Evolutionary conservation across 495 filamentous ascomycete species (phyloP).

Genomic region (Lophiostoma macrostomum): DNA sequence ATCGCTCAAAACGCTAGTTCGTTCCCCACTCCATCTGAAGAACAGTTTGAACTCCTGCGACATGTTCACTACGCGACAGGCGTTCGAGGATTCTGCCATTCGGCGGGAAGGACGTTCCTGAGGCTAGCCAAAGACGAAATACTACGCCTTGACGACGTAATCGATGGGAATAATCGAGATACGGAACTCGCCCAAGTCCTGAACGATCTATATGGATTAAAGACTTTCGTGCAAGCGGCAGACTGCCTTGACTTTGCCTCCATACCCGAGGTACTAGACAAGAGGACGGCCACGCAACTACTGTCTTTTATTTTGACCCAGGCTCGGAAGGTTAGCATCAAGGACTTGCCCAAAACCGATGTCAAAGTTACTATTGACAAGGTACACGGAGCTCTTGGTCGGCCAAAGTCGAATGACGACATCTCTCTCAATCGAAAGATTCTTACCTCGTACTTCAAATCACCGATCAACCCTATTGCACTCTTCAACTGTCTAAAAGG

Average conservation of each 20-base stretch:
- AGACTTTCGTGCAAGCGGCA: conserved; percentile 64
- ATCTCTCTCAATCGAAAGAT: conserved; percentile 72
- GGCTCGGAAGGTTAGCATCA: conserved; percentile 79
- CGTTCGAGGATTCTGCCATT: conserved; percentile 77
- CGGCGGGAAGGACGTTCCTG: conserved; percentile 82
- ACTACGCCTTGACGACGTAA: conserved; percentile 40
- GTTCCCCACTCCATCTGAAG: conserved; percentile 63
- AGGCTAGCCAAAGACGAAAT: conserved; percentile 79
- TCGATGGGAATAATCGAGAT: conserved; percentile 42
- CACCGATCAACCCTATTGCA: conserved; percentile 76
- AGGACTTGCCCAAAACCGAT: conserved; percentile 86
- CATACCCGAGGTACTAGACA: conserved; percentile 69
- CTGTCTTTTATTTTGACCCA: conserved; percentile 79
- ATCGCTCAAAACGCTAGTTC: conserved; percentile 61
- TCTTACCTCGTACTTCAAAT: conserved; percentile 70
- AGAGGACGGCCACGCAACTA: conserved; percentile 68
- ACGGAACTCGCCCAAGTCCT: conserved; percentile 80
- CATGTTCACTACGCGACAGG: conserved; percentile 83
- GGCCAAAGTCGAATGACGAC: conserved; percentile 63
- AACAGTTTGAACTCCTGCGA: conserved; percentile 70
- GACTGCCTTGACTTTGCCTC: conserved; percentile 74
- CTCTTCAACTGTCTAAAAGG: conserved; percentile 76
- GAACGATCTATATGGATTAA: conserved; percentile 84
- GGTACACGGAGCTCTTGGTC: conserved; percentile 70
- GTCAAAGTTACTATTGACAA: conserved; percentile 84